These are phyloP conservation scores for Macadamia tetraphylla DNA, from an alignment of 164 flowering plant genomes.

Conservation along the genomic window DNA sequence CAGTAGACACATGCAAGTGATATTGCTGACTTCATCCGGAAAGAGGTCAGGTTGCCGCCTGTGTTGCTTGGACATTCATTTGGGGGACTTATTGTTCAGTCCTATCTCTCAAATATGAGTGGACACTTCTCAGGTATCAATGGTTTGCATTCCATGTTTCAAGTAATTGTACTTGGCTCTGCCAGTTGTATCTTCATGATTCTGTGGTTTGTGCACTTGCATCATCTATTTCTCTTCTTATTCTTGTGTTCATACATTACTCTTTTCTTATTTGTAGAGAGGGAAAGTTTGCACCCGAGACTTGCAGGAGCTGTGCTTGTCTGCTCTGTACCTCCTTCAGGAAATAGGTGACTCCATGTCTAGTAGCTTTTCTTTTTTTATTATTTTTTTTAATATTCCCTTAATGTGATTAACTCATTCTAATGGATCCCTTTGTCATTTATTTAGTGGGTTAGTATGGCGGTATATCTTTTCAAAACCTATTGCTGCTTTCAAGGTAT, in stretches of 20 bases:
- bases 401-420: not conserved
- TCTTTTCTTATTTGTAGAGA: constrained; percentile 24
- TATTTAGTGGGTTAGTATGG: constrained; percentile 73
- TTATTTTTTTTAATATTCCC: too few relatives aligned
- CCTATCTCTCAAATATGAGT: constrained; percentile 47
- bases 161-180: not conserved
- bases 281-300: constrained; percentile 28
- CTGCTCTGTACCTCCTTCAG: constrained; percentile 94
- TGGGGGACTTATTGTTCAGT: constrained; percentile 89
- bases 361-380: too few relatives aligned
- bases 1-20: constrained; percentile 94
- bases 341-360: constrained; percentile 55
- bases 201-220: not conserved
- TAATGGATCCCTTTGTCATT: constrained; percentile 9
- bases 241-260: not conserved
- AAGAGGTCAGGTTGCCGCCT: constrained; percentile 46
- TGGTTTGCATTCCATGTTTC: not conserved
- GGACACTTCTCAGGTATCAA: constrained; percentile 25
- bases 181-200: not conserved
- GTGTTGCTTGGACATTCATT: constrained; percentile 86
- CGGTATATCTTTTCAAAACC: constrained; percentile 84
- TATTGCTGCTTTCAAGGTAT: constrained; percentile 87
- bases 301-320: constrained; percentile 72
- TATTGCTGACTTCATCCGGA: constrained; percentile 65
- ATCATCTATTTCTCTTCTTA: constrained; percentile 1